Evolutionary conservation across 1,139 yeast genomes (phyloP).

Genomic region (Yarrowia galli): DNA sequence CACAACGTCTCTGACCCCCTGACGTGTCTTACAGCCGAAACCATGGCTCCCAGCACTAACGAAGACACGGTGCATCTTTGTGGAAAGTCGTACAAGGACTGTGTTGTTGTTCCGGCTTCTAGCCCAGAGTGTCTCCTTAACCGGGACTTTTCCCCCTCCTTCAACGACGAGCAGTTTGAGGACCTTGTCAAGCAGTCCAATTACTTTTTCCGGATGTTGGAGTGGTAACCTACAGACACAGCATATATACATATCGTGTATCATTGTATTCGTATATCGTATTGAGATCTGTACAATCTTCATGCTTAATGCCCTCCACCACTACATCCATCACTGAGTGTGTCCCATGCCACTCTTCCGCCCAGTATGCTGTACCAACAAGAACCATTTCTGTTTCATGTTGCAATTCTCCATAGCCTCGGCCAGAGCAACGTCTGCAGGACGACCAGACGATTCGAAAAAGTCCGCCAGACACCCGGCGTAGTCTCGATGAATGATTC

Average conservation of each 20-base stretch:
- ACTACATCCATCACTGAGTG: slow-evolving; percentile 1
- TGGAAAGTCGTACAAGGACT: slow-evolving; percentile 16
- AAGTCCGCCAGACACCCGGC: slow-evolving; percentile 32
- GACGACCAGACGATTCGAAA: not conserved
- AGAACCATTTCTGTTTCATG: slow-evolving; percentile 23
- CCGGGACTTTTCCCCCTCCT: not conserved
- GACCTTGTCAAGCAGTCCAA: not conserved
- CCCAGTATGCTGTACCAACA: slow-evolving; percentile 35
- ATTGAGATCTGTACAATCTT: too few relatives aligned
- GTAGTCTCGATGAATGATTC: slow-evolving; percentile 6
- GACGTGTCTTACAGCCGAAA: not conserved
- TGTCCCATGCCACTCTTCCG: slow-evolving; percentile 29
- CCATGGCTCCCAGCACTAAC: slow-evolving; percentile 1
- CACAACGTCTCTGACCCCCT: slow-evolving; percentile 5
- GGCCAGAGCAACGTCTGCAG: slow-evolving; percentile 24
- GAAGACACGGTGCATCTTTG: slow-evolving; percentile 7
- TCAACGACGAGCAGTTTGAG: slow-evolving; percentile 5
- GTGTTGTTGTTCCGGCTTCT: slow-evolving; percentile 7
- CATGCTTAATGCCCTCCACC: too few relatives aligned
- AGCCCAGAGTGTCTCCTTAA: not conserved
- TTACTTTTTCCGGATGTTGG: not conserved
- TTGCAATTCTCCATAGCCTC: slow-evolving; percentile 18
- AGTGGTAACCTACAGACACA: slow-evolving; percentile 14
- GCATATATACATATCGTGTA: too few relatives aligned
- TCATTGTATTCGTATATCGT: too few relatives aligned